A percentile compares a stretch with the other conserved stretches of the same genome.
Conservation (phyloP, 1,139 yeast species). For the Petasospora fabianii region DNA sequence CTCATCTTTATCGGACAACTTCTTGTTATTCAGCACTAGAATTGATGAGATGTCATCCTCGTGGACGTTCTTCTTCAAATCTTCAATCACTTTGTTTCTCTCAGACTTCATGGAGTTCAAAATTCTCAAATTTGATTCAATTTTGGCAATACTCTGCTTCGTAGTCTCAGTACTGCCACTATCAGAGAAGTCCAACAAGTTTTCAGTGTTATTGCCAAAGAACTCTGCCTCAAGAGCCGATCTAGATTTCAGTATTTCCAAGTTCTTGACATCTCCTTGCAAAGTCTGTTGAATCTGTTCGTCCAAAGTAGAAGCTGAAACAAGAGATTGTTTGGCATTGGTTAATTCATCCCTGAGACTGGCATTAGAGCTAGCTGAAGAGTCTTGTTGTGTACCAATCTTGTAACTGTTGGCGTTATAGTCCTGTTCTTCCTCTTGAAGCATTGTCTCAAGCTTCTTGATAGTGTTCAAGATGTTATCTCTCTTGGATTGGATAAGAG, state of each 20-base stretch:
- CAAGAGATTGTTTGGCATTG: slow-evolving; percentile 57
- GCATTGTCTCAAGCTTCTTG: slow-evolving; percentile 37
- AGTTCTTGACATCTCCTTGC: slow-evolving; percentile 33
- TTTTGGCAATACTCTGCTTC: slow-evolving; percentile 17
- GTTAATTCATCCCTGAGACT: slow-evolving; percentile 48
- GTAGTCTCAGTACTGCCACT: slow-evolving; percentile 13
- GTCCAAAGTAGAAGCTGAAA: slow-evolving; percentile 70
- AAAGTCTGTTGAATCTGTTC: slow-evolving; percentile 45
- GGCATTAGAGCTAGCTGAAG: slow-evolving; percentile 33
- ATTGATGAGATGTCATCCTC: slow-evolving; percentile 83
- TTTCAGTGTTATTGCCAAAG: slow-evolving; percentile 15
- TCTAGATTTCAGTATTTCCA: slow-evolving; percentile 34
- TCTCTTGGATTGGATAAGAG: slow-evolving; percentile 31
- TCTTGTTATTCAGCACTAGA: slow-evolving; percentile 60
- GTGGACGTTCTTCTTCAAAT: slow-evolving; percentile 67
- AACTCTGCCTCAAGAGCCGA: slow-evolving; percentile 30
- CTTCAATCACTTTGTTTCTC: slow-evolving; percentile 56
- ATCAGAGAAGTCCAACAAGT: slow-evolving; percentile 22
- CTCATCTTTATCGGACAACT: slow-evolving; percentile 48
- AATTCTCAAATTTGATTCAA: slow-evolving; percentile 27
- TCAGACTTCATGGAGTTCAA: slow-evolving; percentile 41
- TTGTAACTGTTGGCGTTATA: slow-evolving; percentile 31
- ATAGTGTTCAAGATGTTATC: slow-evolving; percentile 40
- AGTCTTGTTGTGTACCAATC: slow-evolving; percentile 35
- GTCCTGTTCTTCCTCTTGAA: slow-evolving; percentile 36